phyloP scores from a whole-genome alignment of 768 basidiomycete genomes.

The Lentinula sp. region DNA sequence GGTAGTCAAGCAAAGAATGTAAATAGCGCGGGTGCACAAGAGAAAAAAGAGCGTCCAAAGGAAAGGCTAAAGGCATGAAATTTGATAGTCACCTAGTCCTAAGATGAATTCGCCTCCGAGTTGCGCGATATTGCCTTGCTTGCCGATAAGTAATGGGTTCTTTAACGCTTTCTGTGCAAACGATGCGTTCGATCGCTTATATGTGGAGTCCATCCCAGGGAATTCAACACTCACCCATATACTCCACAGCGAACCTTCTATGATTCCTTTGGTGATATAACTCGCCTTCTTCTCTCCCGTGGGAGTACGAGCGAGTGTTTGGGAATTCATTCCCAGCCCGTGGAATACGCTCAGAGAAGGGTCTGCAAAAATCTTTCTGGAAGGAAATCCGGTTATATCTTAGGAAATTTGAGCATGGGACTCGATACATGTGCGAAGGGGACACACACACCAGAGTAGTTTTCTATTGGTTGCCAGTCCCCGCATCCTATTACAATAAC shows the following conservation, averaged over 20 bases:
- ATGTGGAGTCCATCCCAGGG: not conserved
- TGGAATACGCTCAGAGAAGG: slow-evolving; percentile 54
- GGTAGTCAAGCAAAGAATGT: not conserved
- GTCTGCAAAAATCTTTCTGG: slow-evolving; percentile 54
- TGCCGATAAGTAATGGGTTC: slow-evolving; percentile 43
- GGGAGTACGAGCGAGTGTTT: slow-evolving; percentile 40
- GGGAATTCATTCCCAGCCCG: slow-evolving; percentile 53
- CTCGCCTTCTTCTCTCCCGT: slow-evolving; percentile 35
- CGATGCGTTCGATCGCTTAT: not conserved
- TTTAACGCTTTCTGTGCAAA: slow-evolving; percentile 31
- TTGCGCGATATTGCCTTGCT: slow-evolving; percentile 57
- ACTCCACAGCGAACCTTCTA: slow-evolving; percentile 29
- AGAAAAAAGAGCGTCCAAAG: not conserved
- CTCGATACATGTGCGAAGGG: not conserved
- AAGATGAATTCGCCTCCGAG: slow-evolving; percentile 61
- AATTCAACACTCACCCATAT: slow-evolving; percentile 33
- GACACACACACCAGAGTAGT: slow-evolving; percentile 36
- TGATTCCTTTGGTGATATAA: slow-evolving; percentile 31
- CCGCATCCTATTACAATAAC: slow-evolving; percentile 59
- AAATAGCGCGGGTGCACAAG: not conserved
- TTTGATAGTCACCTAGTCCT: slow-evolving; percentile 41
- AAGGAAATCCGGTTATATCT: slow-evolving; percentile 38
- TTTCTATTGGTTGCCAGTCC: slow-evolving; percentile 41
- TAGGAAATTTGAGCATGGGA: not conserved
- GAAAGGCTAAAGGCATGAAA: not conserved